A percentile compares a stretch with the other conserved stretches of the same genome.
Conservation (phyloP, 192 early-diverging fungal genomes). For the Coemansia sp. region DNA sequence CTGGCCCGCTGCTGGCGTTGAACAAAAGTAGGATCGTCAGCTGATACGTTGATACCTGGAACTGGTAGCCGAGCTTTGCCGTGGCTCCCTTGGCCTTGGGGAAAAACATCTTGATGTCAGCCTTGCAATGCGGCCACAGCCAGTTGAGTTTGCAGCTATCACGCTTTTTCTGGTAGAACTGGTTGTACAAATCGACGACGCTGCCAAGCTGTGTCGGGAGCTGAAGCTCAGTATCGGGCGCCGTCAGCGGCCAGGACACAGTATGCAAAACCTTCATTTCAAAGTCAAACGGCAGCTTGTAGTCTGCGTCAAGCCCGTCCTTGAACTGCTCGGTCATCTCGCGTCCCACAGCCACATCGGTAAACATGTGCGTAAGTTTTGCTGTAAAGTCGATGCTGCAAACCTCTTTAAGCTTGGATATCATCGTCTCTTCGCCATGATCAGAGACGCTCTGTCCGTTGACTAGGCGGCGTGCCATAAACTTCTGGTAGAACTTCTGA, state of each 20-base stretch:
- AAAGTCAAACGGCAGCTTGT: conserved; percentile 64
- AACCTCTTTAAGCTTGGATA: conserved; percentile 85
- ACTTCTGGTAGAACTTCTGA: conserved; percentile 94
- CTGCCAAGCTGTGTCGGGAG: conserved; percentile 88
- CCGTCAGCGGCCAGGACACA: conserved; percentile 85
- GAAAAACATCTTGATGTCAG: conserved; percentile 91
- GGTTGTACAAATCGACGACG: conserved; percentile 80
- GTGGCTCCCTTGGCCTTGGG: conserved; percentile 71
- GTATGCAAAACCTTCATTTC: conserved; percentile 83
- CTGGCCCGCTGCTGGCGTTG: conserved; percentile 61
- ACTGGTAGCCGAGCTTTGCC: conserved; percentile 60
- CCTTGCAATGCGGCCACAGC: conserved; percentile 89
- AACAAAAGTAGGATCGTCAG: conserved; percentile 92
- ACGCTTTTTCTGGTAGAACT: conserved; percentile 88
- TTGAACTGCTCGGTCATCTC: conserved; percentile 86
- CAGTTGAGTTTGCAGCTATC: conserved; percentile 90
- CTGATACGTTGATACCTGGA: conserved; percentile 82
- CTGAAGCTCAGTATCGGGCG: conserved; percentile 75
- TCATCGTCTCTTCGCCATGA: conserved; percentile 94
- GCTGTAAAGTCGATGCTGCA: conserved; percentile 95
- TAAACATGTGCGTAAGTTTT: conserved; percentile 95
- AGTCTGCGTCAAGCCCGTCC: conserved; percentile 54
- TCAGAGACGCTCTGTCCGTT: conserved; percentile 84
- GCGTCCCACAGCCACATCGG: conserved; percentile 87
- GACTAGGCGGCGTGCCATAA: conserved; percentile 91